Evolutionary conservation across 768 basidiomycete genomes (phyloP).

Genomic region (Cyclocybe cylindracea): DNA sequence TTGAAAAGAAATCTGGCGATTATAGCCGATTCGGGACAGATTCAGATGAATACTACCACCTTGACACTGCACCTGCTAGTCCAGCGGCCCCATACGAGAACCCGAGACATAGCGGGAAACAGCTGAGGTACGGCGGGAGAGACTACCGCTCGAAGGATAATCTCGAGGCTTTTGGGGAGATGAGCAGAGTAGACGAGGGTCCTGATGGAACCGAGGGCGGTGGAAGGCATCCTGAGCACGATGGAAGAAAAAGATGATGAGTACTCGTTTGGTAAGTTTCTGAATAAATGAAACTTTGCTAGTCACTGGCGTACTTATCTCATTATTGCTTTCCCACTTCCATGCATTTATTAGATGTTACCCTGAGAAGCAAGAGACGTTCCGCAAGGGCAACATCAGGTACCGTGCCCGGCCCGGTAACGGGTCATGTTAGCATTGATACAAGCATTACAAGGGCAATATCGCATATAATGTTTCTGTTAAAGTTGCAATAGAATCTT

Average conservation of each 20-base stretch:
- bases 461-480: too few relatives aligned
- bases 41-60: conserved; percentile 8
- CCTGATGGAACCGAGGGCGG: not conserved
- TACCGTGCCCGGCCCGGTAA: too few relatives aligned
- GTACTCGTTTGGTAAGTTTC: too few relatives aligned
- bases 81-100: conserved; percentile 12
- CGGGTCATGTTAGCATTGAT: too few relatives aligned
- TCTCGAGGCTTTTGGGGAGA: not conserved
- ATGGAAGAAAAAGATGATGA: not conserved
- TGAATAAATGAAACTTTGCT: too few relatives aligned
- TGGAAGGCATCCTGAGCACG: not conserved
- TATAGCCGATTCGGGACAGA: conserved; percentile 9
- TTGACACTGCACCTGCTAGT: conserved; percentile 15
- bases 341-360: too few relatives aligned
- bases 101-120: conserved; percentile 8
- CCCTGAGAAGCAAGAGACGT: too few relatives aligned
- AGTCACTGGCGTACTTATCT: too few relatives aligned
- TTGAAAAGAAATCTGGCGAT: conserved; percentile 7
- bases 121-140: conserved; percentile 13
- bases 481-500: too few relatives aligned
- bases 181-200: not conserved
- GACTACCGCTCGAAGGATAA: not conserved
- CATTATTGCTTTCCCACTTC: too few relatives aligned
- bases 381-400: too few relatives aligned
- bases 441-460: too few relatives aligned